Evolutionary conservation across 768 basidiomycete genomes (phyloP).

Genomic region (Phaffia australis): DNA sequence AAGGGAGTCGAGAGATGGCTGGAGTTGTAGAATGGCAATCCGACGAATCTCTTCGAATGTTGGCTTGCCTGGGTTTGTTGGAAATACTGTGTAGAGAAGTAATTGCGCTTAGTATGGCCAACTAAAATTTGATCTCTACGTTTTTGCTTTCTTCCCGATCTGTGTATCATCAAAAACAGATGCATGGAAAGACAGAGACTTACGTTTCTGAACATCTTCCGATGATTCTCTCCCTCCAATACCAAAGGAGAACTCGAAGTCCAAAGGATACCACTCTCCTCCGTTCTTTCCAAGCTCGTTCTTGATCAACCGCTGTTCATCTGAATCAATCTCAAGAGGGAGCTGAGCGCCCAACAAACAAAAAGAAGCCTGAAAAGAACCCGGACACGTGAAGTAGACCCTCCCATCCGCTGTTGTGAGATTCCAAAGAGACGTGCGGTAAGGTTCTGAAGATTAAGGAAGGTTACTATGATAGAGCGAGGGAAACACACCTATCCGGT

Average conservation of each 20-base stretch:
- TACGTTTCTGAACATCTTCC: conserved; percentile 25
- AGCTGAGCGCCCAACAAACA: conserved; percentile 53
- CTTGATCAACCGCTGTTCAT: conserved; percentile 4
- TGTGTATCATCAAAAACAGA: background rate
- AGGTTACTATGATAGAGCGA: too few species aligned
- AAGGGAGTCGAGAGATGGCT: background rate
- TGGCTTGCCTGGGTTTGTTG: conserved; percentile 25
- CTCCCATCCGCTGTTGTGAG: conserved; percentile 55
- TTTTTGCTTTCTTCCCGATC: too few species aligned
- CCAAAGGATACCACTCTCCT: conserved; percentile 53
- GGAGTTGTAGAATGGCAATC: conserved; percentile 7
- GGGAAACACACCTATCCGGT: conserved; percentile 6
- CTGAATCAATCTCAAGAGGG: conserved; percentile 2
- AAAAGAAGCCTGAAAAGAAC: conserved; percentile 61
- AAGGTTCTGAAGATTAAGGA: too few species aligned
- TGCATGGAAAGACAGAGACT: background rate
- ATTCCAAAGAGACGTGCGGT: too few species aligned
- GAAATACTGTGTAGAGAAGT: conserved; percentile 23
- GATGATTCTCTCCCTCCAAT: conserved; percentile 42
- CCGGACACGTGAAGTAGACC: conserved; percentile 60
- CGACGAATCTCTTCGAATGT: conserved; percentile 23
- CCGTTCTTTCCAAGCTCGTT: conserved; percentile 38
- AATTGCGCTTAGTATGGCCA: too few species aligned
- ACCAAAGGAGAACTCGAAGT: conserved; percentile 53
- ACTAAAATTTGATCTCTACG: too few species aligned